Evolutionary conservation across 2,329 filamentous ascomycete genomes (phyloP).

Genomic region (Trichoderma guizhouense): DNA sequence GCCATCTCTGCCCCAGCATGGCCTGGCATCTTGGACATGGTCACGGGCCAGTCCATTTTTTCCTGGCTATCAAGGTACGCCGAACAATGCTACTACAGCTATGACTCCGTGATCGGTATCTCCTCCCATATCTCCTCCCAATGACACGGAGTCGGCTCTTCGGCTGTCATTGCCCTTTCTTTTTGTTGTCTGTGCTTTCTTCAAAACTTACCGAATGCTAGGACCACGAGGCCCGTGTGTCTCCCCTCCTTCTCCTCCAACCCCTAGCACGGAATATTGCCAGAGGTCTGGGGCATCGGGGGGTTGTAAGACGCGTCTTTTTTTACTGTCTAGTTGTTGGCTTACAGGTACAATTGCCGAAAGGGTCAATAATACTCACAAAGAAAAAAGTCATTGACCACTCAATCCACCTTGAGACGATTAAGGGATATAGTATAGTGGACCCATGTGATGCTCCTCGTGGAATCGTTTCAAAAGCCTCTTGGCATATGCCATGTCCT

Average conservation of each 20-base stretch:
- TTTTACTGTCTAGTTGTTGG: background rate
- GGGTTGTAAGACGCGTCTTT: background rate
- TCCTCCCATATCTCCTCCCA: background rate
- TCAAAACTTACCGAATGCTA: slow-evolving; percentile 13
- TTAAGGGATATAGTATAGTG: background rate
- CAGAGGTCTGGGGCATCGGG: background rate
- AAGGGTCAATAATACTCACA: background rate
- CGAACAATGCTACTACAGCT: background rate
- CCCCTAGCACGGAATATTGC: background rate
- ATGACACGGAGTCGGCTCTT: background rate
- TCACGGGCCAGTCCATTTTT: background rate
- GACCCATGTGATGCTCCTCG: background rate
- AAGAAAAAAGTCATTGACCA: background rate
- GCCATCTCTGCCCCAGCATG: background rate
- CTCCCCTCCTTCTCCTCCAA: background rate
- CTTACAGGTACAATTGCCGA: background rate
- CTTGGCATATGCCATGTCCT: slow-evolving; percentile 1
- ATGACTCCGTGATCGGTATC: background rate
- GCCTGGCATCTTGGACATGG: background rate
- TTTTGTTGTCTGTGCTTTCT: slow-evolving; percentile 3
- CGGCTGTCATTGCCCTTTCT: background rate
- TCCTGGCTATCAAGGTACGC: background rate
- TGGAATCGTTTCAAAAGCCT: background rate
- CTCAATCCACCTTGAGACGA: background rate
- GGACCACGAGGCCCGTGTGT: slow-evolving; percentile 12